phyloP scores from a whole-genome alignment of 2,329 filamentous ascomycete species.

The Malbranchea zuffiana region DNA sequence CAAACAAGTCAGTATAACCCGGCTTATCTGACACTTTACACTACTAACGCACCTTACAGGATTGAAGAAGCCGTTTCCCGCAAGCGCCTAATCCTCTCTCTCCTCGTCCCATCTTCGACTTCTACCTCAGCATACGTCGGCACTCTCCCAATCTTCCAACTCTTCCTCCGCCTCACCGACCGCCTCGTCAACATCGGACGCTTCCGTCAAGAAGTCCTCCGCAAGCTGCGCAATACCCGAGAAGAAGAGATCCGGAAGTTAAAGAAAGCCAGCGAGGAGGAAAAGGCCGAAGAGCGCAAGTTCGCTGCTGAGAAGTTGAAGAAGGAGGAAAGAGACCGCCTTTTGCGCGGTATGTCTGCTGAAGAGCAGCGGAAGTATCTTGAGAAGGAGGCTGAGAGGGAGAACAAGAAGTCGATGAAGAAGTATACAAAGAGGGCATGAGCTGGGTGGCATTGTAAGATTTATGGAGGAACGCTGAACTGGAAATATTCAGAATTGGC shows the following conservation, averaged over 20 bases:
- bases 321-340: conserved; percentile 81
- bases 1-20: conserved; percentile 55
- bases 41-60: conserved; percentile 34
- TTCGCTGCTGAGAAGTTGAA: conserved; percentile 49
- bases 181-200: conserved; percentile 62
- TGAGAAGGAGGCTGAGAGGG: conserved; percentile 69
- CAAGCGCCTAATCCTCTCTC: conserved; percentile 74
- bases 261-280: conserved; percentile 64
- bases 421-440: conserved; percentile 43
- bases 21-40: conserved; percentile 8
- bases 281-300: conserved; percentile 52
- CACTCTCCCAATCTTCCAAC: conserved; percentile 64
- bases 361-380: conserved; percentile 80
- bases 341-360: conserved; percentile 63
- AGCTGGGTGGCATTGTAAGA: too few species aligned
- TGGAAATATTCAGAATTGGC: too few species aligned
- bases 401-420: conserved; percentile 52
- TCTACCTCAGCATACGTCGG: conserved; percentile 59
- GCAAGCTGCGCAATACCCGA: conserved; percentile 69
- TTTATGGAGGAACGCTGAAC: too few species aligned
- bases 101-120: conserved; percentile 56
- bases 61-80: conserved; percentile 72
- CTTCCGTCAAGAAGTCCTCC: conserved; percentile 82
- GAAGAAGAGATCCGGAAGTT: conserved; percentile 73
- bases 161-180: conserved; percentile 79